A percentile compares a stretch with the other conserved stretches of the same genome.
Evolutionary conservation across 495 filamentous ascomycete species (phyloP).

Genomic region (Talaromyces nanjingensis): DNA sequence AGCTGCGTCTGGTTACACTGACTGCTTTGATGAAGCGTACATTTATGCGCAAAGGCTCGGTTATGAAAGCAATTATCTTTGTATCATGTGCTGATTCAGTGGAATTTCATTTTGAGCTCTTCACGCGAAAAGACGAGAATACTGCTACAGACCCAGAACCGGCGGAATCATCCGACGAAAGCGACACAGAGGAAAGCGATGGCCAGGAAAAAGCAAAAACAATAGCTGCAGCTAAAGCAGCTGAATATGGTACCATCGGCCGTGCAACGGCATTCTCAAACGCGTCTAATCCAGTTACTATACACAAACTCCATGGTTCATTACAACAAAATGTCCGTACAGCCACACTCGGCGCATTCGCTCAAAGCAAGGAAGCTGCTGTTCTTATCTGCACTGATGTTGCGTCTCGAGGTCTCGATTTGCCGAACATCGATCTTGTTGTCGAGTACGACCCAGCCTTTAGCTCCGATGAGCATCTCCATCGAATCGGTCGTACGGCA

Average conservation of each 20-base stretch:
- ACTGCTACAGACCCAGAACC: constrained; percentile 22
- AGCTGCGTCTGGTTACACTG: constrained; percentile 81
- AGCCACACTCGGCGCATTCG: constrained; percentile 72
- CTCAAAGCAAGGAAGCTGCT: constrained; percentile 51
- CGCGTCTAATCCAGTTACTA: constrained; percentile 48
- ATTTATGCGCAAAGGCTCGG: constrained; percentile 76
- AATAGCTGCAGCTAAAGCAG: constrained; percentile 18
- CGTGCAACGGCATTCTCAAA: constrained; percentile 43
- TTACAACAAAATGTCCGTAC: constrained; percentile 81
- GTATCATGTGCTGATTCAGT: constrained; percentile 95
- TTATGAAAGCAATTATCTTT: constrained; percentile 94
- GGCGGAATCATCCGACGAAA: constrained; percentile 13
- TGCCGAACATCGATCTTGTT: constrained; percentile 88
- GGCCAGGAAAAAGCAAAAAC: constrained; percentile 3
- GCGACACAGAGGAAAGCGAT: constrained; percentile 19
- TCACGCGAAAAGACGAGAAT: constrained; percentile 45
- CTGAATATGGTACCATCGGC: constrained; percentile 44
- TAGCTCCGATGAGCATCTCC: constrained; percentile 81
- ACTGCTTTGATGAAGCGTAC: constrained; percentile 75
- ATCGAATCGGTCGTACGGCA: constrained; percentile 90
- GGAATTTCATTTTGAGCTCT: constrained; percentile 91
- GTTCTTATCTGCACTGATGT: constrained; percentile 93
- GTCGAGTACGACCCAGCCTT: constrained; percentile 95
- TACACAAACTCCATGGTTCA: constrained; percentile 93
- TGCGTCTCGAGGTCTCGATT: constrained; percentile 85